Base-by-base conservation (phyloP, 371 early-diverging fungal species). In the Thermomucor indicae-seudaticae region DNA sequence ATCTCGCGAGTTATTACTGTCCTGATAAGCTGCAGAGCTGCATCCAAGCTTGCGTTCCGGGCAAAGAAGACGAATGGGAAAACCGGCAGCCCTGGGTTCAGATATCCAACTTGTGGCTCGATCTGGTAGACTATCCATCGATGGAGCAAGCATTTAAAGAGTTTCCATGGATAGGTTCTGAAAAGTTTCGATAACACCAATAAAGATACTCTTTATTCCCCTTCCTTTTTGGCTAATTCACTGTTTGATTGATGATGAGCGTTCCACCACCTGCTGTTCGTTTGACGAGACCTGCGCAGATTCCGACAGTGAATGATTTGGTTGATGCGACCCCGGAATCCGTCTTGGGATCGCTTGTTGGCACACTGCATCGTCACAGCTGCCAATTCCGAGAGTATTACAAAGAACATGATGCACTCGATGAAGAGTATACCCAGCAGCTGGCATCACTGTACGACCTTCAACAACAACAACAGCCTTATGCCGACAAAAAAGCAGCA, bases 1-100 rank as follows among this genome's bases (percentile, higher is more conserved):
- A 70, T 1, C 56, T 82, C n/a, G 78, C 79, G 1, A 49, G 61
- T 25, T 69, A 78, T 30, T 63, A 75, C 35, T 59, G 61, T 46
- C 51, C 62, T 0, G 55, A 60, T 0, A 62, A 69, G 1, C 62
- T 82, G 1, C 17, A 24, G 1, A 14, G 48, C 0, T 80, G 80
- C 40, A 50, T 70, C 27, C 24, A 20, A 32, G 6, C 10, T 3
- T 19, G 7, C 28, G 30, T 25, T 14, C 28, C 25, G 34, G n/a
- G 12, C 3, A 32, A 43, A 3, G 27, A 48, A n/a, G 45, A 55
- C 23, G 51, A 54, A 11, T 56, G 58, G 31, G 63, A 65, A 12
- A 43, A 47, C 32, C 20, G 64, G 25, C 67, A 71, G 6, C 50
- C 58, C 10, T 64, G 64, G 50, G 52, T 62, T 39, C 55, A 57